phyloP scores from a whole-genome alignment of 805 yeast species.

The Metschnikowia baotianmanensis region DNA sequence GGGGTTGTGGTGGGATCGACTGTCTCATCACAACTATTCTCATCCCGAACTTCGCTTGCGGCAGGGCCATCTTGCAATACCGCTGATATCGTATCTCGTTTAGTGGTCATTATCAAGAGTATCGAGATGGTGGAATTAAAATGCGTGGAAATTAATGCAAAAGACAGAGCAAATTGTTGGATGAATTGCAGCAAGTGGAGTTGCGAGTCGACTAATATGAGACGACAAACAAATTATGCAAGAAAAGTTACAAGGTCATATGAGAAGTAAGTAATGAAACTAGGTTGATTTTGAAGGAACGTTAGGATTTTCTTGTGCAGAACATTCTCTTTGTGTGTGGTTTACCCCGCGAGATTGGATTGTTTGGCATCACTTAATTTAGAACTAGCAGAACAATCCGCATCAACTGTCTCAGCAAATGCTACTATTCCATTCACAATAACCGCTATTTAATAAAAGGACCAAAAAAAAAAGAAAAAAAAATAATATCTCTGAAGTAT shows the following conservation, averaged over 20 bases:
- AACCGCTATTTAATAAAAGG: constrained; percentile 4
- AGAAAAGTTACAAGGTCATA: background rate
- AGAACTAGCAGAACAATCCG: background rate
- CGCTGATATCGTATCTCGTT: background rate
- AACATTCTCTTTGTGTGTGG: constrained; percentile 3
- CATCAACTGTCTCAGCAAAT: background rate
- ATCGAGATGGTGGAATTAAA: background rate
- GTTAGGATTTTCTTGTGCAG: background rate
- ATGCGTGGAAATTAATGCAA: background rate
- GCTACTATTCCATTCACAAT: constrained; percentile 2
- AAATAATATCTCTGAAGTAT: background rate
- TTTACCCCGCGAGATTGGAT: constrained; percentile 1
- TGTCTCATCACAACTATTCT: background rate
- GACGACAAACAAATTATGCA: background rate
- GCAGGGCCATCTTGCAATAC: background rate
- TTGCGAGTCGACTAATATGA: constrained; percentile 1
- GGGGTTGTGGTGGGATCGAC: background rate
- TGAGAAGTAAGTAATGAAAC: background rate
- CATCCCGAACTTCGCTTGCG: background rate
- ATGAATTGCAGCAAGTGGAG: constrained; percentile 1
- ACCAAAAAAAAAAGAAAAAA: constrained; percentile 1
- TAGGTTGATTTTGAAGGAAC: background rate
- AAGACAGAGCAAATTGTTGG: constrained; percentile 1
- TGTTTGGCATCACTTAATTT: background rate
- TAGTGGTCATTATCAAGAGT: background rate